phyloP scores from a whole-genome alignment of 2,329 filamentous ascomycete species.

The Ceratocystis colombiana region DNA sequence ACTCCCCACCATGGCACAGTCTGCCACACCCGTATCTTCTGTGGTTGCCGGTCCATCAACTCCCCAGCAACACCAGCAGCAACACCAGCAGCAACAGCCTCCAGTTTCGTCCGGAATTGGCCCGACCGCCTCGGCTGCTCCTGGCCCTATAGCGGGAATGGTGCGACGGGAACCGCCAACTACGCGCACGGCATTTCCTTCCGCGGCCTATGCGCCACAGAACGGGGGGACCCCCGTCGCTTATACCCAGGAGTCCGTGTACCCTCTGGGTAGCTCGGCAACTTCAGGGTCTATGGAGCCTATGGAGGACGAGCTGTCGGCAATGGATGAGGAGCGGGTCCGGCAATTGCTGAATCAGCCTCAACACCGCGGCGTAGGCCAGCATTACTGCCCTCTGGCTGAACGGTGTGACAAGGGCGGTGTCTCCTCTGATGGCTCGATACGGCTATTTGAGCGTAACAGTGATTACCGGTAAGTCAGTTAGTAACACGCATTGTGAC shows the following conservation, averaged over 20 bases:
- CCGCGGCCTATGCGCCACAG: slow-evolving; percentile 14
- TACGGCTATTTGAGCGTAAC: slow-evolving; percentile 24
- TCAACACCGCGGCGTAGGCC: slow-evolving; percentile 23
- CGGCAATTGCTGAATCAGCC: slow-evolving; percentile 23
- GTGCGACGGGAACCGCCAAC: slow-evolving; percentile 14
- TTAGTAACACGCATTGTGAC: not conserved
- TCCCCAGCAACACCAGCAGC: not conserved
- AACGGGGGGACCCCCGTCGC: not conserved
- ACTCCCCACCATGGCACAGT: slow-evolving; percentile 15
- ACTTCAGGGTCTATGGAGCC: slow-evolving; percentile 20
- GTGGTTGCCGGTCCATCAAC: slow-evolving; percentile 16
- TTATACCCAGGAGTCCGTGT: slow-evolving; percentile 12
- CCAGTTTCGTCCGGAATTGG: slow-evolving; percentile 13
- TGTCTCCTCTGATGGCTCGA: slow-evolving; percentile 16
- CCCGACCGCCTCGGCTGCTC: not conserved
- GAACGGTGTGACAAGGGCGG: slow-evolving; percentile 24
- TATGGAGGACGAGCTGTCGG: slow-evolving; percentile 22
- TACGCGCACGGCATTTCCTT: not conserved
- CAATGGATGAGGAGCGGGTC: slow-evolving; percentile 20
- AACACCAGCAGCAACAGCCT: slow-evolving; percentile 15
- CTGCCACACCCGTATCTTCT: slow-evolving; percentile 16
- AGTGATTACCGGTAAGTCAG: slow-evolving; percentile 23
- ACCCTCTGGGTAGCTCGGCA: slow-evolving; percentile 10
- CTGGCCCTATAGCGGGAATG: slow-evolving; percentile 8
- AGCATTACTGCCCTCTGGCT: slow-evolving; percentile 21